phyloP scores from a whole-genome alignment of 2,329 filamentous ascomycete genomes.

The Truncatella angustata region DNA sequence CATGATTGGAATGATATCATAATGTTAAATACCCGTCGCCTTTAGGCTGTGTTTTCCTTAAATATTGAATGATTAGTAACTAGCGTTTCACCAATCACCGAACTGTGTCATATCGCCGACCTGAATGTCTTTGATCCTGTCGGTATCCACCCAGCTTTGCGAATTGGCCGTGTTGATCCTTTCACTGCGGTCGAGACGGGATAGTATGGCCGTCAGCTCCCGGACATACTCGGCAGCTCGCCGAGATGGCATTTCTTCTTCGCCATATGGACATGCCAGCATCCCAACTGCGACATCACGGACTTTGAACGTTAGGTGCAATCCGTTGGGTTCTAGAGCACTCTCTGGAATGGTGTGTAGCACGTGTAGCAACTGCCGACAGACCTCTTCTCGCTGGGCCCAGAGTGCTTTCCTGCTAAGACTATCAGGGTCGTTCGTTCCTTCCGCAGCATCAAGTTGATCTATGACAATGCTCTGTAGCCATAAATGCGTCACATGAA shows the following conservation, averaged over 20 bases:
- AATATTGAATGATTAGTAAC: neutral
- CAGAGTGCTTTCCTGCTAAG: neutral
- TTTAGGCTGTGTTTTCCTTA: neutral
- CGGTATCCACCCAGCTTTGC: constrained; percentile 3
- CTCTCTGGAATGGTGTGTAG: constrained; percentile 2
- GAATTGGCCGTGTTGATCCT: neutral
- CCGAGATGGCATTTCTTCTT: neutral
- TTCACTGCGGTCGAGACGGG: constrained; percentile 2
- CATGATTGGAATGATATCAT: neutral
- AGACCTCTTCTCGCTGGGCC: constrained; percentile 1
- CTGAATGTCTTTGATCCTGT: neutral
- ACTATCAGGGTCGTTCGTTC: neutral
- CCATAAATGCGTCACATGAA: constrained; percentile 3
- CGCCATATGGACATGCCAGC: constrained; percentile 6
- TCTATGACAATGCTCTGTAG: constrained; percentile 5
- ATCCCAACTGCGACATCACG: neutral
- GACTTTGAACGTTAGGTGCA: constrained; percentile 5
- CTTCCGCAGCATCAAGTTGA: neutral
- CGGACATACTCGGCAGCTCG: constrained; percentile 2
- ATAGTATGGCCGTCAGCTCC: neutral
- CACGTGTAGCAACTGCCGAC: constrained; percentile 5
- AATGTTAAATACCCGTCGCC: neutral
- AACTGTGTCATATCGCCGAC: neutral
- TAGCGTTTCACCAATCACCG: neutral
- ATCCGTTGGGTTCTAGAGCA: constrained; percentile 1